phyloP scores from a whole-genome alignment of 164 flowering plant genomes.

The Cinnamomum chago region DNA sequence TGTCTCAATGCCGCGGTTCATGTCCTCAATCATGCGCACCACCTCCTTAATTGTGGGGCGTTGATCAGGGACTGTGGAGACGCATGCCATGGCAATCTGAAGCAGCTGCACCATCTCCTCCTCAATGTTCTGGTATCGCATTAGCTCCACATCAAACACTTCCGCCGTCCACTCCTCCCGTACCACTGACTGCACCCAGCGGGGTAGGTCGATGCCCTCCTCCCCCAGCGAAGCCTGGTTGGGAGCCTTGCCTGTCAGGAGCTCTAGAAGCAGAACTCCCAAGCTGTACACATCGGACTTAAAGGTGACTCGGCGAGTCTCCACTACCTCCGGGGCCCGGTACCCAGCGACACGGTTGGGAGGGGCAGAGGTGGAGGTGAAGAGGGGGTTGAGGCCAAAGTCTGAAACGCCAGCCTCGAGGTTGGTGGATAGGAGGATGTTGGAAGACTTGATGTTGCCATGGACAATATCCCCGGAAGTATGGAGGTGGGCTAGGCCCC shows the following conservation, averaged over 20 bases:
- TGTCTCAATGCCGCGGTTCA: slow-evolving; percentile 58
- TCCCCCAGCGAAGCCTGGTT: slow-evolving; percentile 88
- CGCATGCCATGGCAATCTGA: slow-evolving; percentile 92
- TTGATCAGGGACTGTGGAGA: slow-evolving; percentile 77
- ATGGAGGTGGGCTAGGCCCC: slow-evolving; percentile 83
- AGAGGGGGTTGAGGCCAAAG: slow-evolving; percentile 72
- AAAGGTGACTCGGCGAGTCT: slow-evolving; percentile 70
- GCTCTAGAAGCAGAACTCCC: slow-evolving; percentile 79
- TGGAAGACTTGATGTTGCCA: slow-evolving; percentile 93
- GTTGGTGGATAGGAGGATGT: slow-evolving; percentile 70
- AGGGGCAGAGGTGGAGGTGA: slow-evolving; percentile 38
- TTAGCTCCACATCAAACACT: slow-evolving; percentile 89
- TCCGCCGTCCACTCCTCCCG: slow-evolving; percentile 99
- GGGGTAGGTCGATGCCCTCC: slow-evolving; percentile 88
- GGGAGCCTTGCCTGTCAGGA: slow-evolving; percentile 90
- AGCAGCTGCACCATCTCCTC: slow-evolving; percentile 97
- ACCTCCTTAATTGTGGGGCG: slow-evolving; percentile 74
- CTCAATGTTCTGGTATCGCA: slow-evolving; percentile 77
- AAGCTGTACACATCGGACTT: slow-evolving; percentile 94
- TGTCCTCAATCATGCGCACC: slow-evolving; percentile 76
- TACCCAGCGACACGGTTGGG: slow-evolving; percentile 81
- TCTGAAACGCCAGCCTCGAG: slow-evolving; percentile 63
- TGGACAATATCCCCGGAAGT: slow-evolving; percentile 57
- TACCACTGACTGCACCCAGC: slow-evolving; percentile 98
- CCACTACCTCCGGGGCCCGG: slow-evolving; percentile 90